Base-by-base conservation (phyloP, 352 stramenopile genomes). In the Phytophthora uliginosa region DNA sequence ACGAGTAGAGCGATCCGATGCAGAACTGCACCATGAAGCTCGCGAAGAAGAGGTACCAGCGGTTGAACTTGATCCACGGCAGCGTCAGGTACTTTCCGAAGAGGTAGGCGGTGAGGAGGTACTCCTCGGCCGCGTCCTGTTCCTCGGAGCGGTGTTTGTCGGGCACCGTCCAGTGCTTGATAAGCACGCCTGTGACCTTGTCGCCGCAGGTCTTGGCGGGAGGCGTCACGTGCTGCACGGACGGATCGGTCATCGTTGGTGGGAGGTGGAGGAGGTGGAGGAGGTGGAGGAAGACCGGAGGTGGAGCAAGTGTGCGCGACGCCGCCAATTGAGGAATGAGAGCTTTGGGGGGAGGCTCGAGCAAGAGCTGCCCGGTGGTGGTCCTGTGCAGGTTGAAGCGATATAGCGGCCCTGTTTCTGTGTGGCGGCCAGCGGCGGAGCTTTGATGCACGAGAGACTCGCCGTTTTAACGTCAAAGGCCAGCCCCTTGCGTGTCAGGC, bases 1-100 rank as follows among this genome's bases (percentile, higher is more conserved):
- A 94, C 33, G 85, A 82, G 75, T 94, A 94, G 56, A 92, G 76
- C 60, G 78, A 91, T 17, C 86, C 86, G 63, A 90, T 86, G 77
- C 85, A 93, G 66, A 92, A 92, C 65, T 92, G 83, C 58, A 89
- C 75, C 45, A 89, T 53, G 69, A 93, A 93, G 10, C 74, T 73
- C 2, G 84, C 83, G 61, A 67, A 84, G 66, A 92, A 92, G 60
- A 92, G 73, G 53, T 86, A 85, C 84, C 83, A 92, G 56, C 82
- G 80, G 48, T 77, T 87, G 67, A 92, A 92, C 45, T 76, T 74
- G 63, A 92, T 51, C 56, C 59, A 77, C 17, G 67, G 60, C 10
- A 81, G 22, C 58, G 73, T 86, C 56, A 82, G 13, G 77, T 90
- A 92, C 52, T 76, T 83, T 59, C 87, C 84, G 58, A 79, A 78